Evolutionary conservation across 1,284 basidiomycete species (phyloP), one percentile per base, ranked within the genome.

Genomic region (Sporisorium iseilematis-ciliati): DNA sequence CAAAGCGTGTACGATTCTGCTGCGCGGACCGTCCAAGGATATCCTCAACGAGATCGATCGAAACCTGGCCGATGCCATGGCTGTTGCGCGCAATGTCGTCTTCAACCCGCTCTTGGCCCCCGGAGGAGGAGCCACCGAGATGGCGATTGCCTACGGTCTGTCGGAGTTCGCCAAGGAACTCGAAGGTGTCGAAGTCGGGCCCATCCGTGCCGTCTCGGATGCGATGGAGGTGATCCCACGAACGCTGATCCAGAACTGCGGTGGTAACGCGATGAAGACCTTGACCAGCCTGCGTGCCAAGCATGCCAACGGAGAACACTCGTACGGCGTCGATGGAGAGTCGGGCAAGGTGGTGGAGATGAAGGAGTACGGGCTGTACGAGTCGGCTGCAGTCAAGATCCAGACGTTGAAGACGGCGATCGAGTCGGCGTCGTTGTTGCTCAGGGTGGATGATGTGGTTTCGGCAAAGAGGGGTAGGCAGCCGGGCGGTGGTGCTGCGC

Each of bases 371-470:
- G 95, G 95, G 0, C 87, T 99, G 63, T 94, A 95, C 78, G 97
- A 99, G 87, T 93, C 92, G 42, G 94, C 95, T 2, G 95, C 93
- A 70, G 95, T 99, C 82, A 98, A 98, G 89, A 92, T 97, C 55
- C 96, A 98, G 89, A 98, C 92, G 20, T 88, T 97, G 83, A 98
- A 99, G 90, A 99, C 96, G 11, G 95, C 96, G 18, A 92, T 98
- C 78, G 95, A 98, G 91, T 93, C 92, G 43, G 92, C 96, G 0
- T 93, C 94, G 16, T 91, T 98, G 87, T 88, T 97, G 12, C 89
- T 98, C 16, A 91, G 95, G 40, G 95, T 98, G 3, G 96, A 98
- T 84, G 95, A 98, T 83, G 93, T 97, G 58, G 94, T 96, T 12
- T 92, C 92, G 79, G 94, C 94, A n/a, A 82, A 73, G 60, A 53